These are phyloP conservation scores for Chytriomyces sp. DNA, from an alignment of 192 early-diverging fungal species.

Conservation along the genomic window DNA sequence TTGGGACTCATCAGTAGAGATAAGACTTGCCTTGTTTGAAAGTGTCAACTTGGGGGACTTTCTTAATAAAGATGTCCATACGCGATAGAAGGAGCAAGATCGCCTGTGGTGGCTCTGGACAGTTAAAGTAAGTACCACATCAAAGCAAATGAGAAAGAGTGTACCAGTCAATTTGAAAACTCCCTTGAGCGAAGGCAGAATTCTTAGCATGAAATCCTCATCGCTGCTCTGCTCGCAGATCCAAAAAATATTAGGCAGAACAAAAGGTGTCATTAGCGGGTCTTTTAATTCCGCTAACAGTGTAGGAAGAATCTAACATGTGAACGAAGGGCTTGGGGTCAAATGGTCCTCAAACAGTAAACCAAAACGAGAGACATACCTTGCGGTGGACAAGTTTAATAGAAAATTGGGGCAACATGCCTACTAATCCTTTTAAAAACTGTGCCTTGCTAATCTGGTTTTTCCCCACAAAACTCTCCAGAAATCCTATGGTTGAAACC, in stretches of 20 bases:
- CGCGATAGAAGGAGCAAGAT: constrained; percentile 62
- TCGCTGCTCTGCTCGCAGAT: constrained; percentile 63
- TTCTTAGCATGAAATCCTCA: constrained; percentile 64
- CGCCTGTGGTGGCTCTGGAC: constrained; percentile 68
- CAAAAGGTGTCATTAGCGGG: constrained; percentile 61
- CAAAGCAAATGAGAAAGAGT: neutral
- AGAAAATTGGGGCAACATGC: constrained; percentile 73
- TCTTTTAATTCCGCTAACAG: constrained; percentile 77
- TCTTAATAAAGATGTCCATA: constrained; percentile 68
- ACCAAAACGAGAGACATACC: constrained; percentile 36
- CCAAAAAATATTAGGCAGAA: constrained; percentile 75
- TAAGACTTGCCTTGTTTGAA: constrained; percentile 61
- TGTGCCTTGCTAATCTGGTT: constrained; percentile 72
- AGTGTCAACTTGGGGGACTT: constrained; percentile 49
- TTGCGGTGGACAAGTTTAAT: constrained; percentile 68
- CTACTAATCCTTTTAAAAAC: constrained; percentile 76
- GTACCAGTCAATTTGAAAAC: constrained; percentile 52
- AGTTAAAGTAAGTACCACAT: neutral
- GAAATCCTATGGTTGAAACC: constrained; percentile 75
- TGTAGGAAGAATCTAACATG: constrained; percentile 62
- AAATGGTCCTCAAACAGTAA: neutral
- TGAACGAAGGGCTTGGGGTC: no score
- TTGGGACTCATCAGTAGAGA: neutral
- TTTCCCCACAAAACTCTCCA: constrained; percentile 81
- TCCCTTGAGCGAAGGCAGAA: constrained; percentile 65